Conservation (phyloP, 2,329 filamentous ascomycete genomes). For the Falciphora oryzae region DNA sequence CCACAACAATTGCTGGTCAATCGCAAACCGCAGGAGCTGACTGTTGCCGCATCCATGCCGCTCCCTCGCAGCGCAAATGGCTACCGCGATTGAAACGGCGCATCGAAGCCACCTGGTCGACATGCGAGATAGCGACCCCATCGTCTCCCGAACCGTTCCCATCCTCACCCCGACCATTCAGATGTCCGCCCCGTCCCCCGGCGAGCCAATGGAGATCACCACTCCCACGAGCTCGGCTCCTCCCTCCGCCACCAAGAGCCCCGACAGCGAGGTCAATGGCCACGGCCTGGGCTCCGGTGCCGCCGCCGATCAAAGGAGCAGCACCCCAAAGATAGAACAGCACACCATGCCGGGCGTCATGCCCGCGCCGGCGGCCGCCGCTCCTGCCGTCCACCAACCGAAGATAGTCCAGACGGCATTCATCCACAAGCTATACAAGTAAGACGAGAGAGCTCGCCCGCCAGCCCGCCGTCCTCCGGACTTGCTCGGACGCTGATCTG, state of each 20-base stretch:
- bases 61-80: constrained; percentile 39
- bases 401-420: constrained; percentile 99
- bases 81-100: constrained; percentile 45
- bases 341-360: constrained; percentile 29
- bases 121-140: constrained; percentile 35
- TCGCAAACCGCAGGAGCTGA: constrained; percentile 15
- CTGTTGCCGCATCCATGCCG: constrained; percentile 12
- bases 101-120: constrained; percentile 37
- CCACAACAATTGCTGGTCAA: background rate
- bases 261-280: constrained; percentile 23
- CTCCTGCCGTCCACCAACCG: constrained; percentile 78
- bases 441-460: constrained; percentile 18
- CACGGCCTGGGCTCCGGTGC: constrained; percentile 17
- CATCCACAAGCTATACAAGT: constrained; percentile 99
- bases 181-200: constrained; percentile 52
- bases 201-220: constrained; percentile 57
- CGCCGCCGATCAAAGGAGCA: constrained; percentile 12
- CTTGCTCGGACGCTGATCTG: background rate
- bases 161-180: constrained; percentile 52
- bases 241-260: constrained; percentile 37
- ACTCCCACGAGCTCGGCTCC: constrained; percentile 43
- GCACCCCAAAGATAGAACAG: constrained; percentile 28
- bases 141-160: constrained; percentile 49
- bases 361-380: constrained; percentile 52
- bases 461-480: background rate